Conservation (phyloP, 805 yeast genomes). For the Cyberlindnera japonica region DNA sequence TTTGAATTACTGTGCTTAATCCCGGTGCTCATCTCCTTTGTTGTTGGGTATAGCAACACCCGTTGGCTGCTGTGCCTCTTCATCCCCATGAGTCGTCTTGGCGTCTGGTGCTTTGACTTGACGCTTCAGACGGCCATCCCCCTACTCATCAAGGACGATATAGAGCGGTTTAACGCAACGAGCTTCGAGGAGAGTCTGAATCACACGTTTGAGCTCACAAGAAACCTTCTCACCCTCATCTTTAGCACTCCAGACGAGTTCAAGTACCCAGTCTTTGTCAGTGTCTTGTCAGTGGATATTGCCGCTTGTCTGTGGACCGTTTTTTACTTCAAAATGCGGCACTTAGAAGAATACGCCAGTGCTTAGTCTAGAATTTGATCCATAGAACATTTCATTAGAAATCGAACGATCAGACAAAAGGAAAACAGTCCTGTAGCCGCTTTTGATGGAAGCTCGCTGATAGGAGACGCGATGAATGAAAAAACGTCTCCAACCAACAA, state of each 20-base stretch:
- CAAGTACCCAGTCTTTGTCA: slow-evolving; percentile 27
- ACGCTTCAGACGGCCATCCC: slow-evolving; percentile 34
- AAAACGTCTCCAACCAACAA: background rate
- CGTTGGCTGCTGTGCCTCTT: slow-evolving; percentile 25
- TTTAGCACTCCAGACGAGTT: slow-evolving; percentile 30
- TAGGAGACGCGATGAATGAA: background rate
- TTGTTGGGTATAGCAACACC: slow-evolving; percentile 8
- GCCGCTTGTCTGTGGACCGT: background rate
- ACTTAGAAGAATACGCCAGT: background rate
- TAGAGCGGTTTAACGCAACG: slow-evolving; percentile 32
- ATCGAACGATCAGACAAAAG: background rate
- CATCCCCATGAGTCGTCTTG: slow-evolving; percentile 33
- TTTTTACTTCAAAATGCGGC: background rate
- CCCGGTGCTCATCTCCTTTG: slow-evolving; percentile 25
- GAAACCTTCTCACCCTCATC: slow-evolving; percentile 29
- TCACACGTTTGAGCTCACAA: slow-evolving; percentile 29
- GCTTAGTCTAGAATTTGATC: background rate
- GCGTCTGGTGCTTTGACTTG: slow-evolving; percentile 41
- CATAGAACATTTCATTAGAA: background rate
- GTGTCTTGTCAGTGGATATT: slow-evolving; percentile 4
- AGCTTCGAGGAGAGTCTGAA: slow-evolving; percentile 33
- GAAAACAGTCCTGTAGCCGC: background rate
- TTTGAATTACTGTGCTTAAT: slow-evolving; percentile 29
- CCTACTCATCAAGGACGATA: slow-evolving; percentile 30
- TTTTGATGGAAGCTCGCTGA: no score